Evolutionary conservation across 108 stramenopile species (phyloP).

Genomic region (Licmophora abbreviata): DNA sequence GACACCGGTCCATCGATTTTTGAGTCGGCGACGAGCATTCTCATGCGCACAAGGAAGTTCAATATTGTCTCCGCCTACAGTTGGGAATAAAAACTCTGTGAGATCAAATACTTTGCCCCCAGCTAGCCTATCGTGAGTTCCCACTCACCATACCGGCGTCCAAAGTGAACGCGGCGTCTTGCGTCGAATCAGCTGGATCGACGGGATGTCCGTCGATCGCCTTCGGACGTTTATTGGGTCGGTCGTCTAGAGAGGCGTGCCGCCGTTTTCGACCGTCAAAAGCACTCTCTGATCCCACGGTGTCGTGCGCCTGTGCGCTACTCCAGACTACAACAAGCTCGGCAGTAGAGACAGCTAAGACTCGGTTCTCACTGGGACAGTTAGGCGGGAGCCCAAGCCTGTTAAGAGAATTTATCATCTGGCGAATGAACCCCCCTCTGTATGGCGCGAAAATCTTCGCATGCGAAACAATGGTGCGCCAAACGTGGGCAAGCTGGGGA

Average conservation of each 20-base stretch:
- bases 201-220: too few relatives aligned
- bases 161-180: too few relatives aligned
- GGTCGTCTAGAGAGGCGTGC: not conserved
- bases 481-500: slow-evolving; percentile 88
- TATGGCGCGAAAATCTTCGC: slow-evolving; percentile 51
- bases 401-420: slow-evolving; percentile 80
- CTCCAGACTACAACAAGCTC: slow-evolving; percentile 85
- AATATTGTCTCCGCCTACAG: slow-evolving; percentile 49
- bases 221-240: not conserved
- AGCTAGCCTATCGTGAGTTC: too few relatives aligned
- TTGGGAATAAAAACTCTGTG: slow-evolving; percentile 1
- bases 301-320: slow-evolving; percentile 2
- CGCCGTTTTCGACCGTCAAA: not conserved
- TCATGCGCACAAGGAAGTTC: slow-evolving; percentile 78
- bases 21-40: slow-evolving; percentile 65
- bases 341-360: slow-evolving; percentile 65
- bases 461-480: slow-evolving; percentile 75
- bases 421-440: slow-evolving; percentile 57
- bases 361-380: slow-evolving; percentile 51
- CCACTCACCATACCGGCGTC: too few relatives aligned
- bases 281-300: too few relatives aligned
- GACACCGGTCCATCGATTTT: slow-evolving; percentile 18
- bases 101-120: too few relatives aligned
- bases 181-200: too few relatives aligned
- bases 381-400: slow-evolving; percentile 74